phyloP scores from a whole-genome alignment of 345 rosid genomes.

The Populus simonii region DNA sequence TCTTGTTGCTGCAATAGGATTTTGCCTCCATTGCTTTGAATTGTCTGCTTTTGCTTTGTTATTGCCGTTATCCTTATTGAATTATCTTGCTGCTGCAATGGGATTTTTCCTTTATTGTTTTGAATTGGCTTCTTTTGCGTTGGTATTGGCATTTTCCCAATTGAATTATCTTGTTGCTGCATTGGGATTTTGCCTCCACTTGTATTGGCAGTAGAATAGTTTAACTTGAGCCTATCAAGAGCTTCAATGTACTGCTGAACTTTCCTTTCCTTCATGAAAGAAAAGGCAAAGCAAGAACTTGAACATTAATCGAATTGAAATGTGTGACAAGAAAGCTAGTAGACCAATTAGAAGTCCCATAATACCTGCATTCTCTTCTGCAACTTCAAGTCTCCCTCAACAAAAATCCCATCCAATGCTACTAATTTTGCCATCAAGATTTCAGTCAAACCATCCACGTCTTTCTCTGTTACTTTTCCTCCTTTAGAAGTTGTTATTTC shows the following conservation, averaged over 20 bases:
- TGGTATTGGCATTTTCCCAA: neutral
- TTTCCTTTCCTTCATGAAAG: slow-evolving; percentile 21
- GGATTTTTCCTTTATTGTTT: slow-evolving; percentile 16
- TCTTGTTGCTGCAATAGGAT: neutral
- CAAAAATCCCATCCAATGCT: slow-evolving; percentile 22
- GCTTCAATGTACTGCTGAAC: slow-evolving; percentile 21
- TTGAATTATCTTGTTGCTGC: neutral
- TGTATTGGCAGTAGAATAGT: neutral
- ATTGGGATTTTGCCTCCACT: slow-evolving; percentile 10
- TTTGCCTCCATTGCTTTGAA: neutral
- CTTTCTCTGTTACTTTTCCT: slow-evolving; percentile 11
- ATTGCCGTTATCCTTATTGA: neutral
- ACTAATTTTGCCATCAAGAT: slow-evolving; percentile 23
- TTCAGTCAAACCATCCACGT: slow-evolving; percentile 19
- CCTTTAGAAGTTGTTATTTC: slow-evolving; percentile 11
- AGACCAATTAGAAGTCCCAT: neutral
- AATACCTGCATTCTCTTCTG: slow-evolving; percentile 27
- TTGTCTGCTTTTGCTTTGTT: neutral
- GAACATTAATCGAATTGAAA: neutral
- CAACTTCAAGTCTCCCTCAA: slow-evolving; percentile 17
- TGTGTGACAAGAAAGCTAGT: neutral
- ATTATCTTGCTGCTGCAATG: slow-evolving; percentile 1
- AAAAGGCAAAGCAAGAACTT: neutral
- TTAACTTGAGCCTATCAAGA: slow-evolving; percentile 24
- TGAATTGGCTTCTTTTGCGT: neutral